Evolutionary conservation across 1,139 yeast genomes (phyloP), one percentile per base, ranked within the genome.

Genomic region (Hemisphaericaspora lyxosophila): DNA sequence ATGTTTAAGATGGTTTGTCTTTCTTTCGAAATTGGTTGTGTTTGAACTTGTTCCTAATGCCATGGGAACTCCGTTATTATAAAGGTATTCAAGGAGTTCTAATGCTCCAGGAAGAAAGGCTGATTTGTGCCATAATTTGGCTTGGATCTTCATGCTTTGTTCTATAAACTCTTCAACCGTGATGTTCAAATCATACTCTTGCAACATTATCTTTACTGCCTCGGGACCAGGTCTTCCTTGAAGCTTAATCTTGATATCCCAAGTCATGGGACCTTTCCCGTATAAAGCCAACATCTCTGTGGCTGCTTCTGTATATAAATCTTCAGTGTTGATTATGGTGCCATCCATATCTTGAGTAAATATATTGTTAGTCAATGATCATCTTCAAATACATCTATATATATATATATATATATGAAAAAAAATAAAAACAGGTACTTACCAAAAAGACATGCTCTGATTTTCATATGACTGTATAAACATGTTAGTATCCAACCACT

Each of bases 31-130:
- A 52, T 85, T 87, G 29, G 59, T 54, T 18, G 56, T 62, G 49
- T 77, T 76, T 2, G 96, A 87, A 7, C 96, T 85, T 2, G 97
- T 90, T n/a, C 97, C 97, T 39, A 92, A 72, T 1, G 95, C 97
- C 46, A 89, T 76, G 2, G 97, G 97, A 20, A 90, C 60, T 2
- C 69, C 59, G 7, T 67, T 64, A 15, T 47, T 52, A 46, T 51
- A 59, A 43, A 90, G 67, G 45, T 76, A 64, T 34, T 70, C 49
- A 31, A 92, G 57, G 38, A 92, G 64, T 46, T 84, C 89, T 35
- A 70, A 55, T 0, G 96, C 96, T 5, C 98, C 98, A 1, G 96
- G 96, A 51, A 92, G 62, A 55, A 85, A 84, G 32, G 64, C 51
- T 30, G 87, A 70, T 11, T 66, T 67, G 12, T 71, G 71, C 95